These are phyloP conservation scores for Daldinia childiae DNA, from an alignment of 495 filamentous ascomycete genomes.

Conservation along the genomic window DNA sequence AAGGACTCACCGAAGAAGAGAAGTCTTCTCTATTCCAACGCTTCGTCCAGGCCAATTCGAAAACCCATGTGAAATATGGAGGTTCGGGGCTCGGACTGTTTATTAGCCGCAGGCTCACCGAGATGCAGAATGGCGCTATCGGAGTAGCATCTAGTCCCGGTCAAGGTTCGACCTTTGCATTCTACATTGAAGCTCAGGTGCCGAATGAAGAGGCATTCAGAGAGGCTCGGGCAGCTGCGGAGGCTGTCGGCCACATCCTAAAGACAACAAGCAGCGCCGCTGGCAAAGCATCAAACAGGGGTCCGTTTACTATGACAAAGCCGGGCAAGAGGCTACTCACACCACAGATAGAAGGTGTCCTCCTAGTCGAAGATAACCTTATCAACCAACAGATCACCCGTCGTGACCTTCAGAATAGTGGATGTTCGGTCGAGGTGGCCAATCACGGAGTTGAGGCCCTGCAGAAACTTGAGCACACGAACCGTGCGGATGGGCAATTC, in stretches of 20 bases:
- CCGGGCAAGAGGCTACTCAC: slow-evolving; percentile 35
- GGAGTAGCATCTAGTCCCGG: slow-evolving; percentile 77
- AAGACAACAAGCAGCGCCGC: slow-evolving; percentile 13
- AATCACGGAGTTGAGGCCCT: slow-evolving; percentile 85
- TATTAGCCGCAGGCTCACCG: slow-evolving; percentile 78
- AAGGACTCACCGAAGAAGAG: slow-evolving; percentile 76
- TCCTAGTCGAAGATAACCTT: slow-evolving; percentile 87
- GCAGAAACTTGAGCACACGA: slow-evolving; percentile 54
- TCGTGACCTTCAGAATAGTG: slow-evolving; percentile 72
- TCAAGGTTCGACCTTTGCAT: slow-evolving; percentile 82
- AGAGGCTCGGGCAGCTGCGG: slow-evolving; percentile 34
- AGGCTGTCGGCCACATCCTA: slow-evolving; percentile 35
- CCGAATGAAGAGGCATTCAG: slow-evolving; percentile 32
- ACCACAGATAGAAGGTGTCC: slow-evolving; percentile 51
- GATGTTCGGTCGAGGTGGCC: slow-evolving; percentile 74
- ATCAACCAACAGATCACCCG: slow-evolving; percentile 81
- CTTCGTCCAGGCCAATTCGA: slow-evolving; percentile 79
- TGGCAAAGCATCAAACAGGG: slow-evolving; percentile 16
- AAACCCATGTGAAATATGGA: slow-evolving; percentile 83
- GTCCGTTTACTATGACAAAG: slow-evolving; percentile 38
- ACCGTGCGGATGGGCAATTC: slow-evolving; percentile 45
- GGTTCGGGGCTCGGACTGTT: slow-evolving; percentile 86
- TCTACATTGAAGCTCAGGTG: slow-evolving; percentile 65
- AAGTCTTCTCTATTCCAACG: slow-evolving; percentile 80
- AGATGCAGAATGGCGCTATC: slow-evolving; percentile 85